Evolutionary conservation across 345 rosid genomes (phyloP), one percentile per base, ranked within the genome.

Genomic region (Durio zibethinus): DNA sequence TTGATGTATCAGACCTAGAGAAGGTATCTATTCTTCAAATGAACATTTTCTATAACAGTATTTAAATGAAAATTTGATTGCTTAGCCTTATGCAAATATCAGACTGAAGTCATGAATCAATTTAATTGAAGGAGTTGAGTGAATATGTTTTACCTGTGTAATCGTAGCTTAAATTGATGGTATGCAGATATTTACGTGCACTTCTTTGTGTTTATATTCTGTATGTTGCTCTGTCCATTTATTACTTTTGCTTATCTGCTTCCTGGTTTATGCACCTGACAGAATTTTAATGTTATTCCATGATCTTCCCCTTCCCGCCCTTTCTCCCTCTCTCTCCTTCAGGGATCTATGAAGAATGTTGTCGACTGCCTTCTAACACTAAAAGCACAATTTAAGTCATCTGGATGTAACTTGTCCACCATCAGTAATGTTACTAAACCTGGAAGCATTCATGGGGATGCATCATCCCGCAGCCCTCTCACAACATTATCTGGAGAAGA

Each of bases 1-100:
- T 95, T 78, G 90, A 90, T 64, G 73, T 84, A 47, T 81, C 88
- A 31, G 94, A 95, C 76, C 82, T 95, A 67, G 89, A 93, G 82
- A 93, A 90, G 99, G 99, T 95, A 88, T 27, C 29, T 40, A 7
- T 25, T 29, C 21, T 52, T 75, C 18, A 35, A 20, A 21, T 69
- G 82, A 57, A 63, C 5, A 33, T 35, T 14, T 43, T 70, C 1
- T 5, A 8, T 29, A 31, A 69, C 7, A 7, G 36, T 71, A 64
- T 53, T 66, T 62, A 72, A 31, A 45, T 56, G 52, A 14, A 47
- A 47, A 65, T 65, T 66, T 21, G 72, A 21, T 40, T 66, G 15
- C 31, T 21, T 40, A 40, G 18, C 48, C 27, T n/a, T 43, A 38
- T 21, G 18, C 29, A 65, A 64, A 16, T 36, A 63, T 38, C 23